These are phyloP conservation scores for Daldinia vernicosa DNA, from an alignment of 495 filamentous ascomycete species.

Conservation along the genomic window DNA sequence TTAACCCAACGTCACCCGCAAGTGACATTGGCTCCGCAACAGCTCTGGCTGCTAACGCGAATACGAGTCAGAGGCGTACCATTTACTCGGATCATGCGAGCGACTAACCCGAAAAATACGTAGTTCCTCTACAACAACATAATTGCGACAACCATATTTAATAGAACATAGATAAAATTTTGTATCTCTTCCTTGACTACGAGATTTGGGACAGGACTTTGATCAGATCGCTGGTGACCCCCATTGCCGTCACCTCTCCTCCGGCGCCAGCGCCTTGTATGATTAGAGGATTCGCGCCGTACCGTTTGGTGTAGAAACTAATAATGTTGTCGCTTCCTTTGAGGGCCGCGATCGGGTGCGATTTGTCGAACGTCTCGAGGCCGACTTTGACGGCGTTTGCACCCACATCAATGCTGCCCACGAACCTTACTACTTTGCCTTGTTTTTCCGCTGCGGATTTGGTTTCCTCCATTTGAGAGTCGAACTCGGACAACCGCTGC, in stretches of 20 bases:
- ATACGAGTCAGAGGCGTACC: conserved; percentile 27
- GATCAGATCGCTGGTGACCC: conserved; percentile 86
- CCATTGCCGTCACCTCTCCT: conserved; percentile 95
- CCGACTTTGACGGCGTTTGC: conserved; percentile 84
- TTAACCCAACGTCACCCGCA: conserved; percentile 1
- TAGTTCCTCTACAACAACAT: conserved; percentile 10
- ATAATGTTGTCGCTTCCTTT: conserved; percentile 99
- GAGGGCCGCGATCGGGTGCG: conserved; percentile 86
- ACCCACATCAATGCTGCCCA: conserved; percentile 87
- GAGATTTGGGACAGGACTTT: conserved; percentile 72
- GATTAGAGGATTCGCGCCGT: conserved; percentile 87
- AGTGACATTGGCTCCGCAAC: conserved; percentile 28
- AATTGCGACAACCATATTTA: conserved; percentile 16
- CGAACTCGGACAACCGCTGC: conserved; percentile 75
- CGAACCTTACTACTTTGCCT: conserved; percentile 92
- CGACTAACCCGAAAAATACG: conserved; percentile 10
- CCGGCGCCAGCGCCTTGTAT: conserved; percentile 95
- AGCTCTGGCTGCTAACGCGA: conserved; percentile 12
- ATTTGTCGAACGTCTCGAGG: conserved; percentile 82
- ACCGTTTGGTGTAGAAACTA: conserved; percentile 95
- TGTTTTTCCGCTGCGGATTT: conserved; percentile 80
- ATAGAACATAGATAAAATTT: conserved; percentile 27
- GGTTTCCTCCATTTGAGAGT: conserved; percentile 81
- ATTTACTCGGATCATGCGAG: conserved; percentile 21
- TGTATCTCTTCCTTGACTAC: conserved; percentile 21